A percentile compares a stretch with the other conserved stretches of the same genome.
phyloP scores from a whole-genome alignment of 2,329 filamentous ascomycete genomes.

The Metarhizium robertsii region DNA sequence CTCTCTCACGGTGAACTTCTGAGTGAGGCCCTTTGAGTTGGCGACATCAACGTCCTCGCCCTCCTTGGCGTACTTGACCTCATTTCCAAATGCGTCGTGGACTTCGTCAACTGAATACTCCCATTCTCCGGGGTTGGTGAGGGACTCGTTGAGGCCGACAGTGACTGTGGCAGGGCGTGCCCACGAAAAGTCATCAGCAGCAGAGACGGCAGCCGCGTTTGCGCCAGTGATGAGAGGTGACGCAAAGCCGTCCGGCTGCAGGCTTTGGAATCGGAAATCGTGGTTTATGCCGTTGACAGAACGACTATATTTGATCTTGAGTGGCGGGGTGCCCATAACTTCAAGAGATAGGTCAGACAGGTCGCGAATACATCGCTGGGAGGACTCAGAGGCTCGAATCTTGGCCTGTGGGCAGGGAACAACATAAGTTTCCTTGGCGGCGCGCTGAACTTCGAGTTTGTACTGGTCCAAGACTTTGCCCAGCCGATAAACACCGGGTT shows the following conservation, averaged over 20 bases:
- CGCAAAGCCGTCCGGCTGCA: constrained; percentile 78
- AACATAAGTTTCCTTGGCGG: constrained; percentile 69
- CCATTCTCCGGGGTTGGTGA: constrained; percentile 73
- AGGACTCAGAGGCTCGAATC: constrained; percentile 53
- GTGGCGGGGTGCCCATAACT: constrained; percentile 78
- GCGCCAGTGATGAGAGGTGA: constrained; percentile 65
- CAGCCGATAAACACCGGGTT: constrained; percentile 79
- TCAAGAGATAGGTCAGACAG: constrained; percentile 77
- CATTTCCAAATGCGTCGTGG: constrained; percentile 81
- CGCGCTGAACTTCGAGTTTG: constrained; percentile 80
- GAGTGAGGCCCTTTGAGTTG: constrained; percentile 55
- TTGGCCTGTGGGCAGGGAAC: constrained; percentile 75
- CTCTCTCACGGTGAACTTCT: constrained; percentile 78
- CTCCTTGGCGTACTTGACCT: constrained; percentile 60
- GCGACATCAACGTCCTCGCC: constrained; percentile 61
- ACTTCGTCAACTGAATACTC: constrained; percentile 88
- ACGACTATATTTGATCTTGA: constrained; percentile 88
- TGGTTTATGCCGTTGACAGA: constrained; percentile 75
- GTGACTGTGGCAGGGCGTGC: constrained; percentile 64
- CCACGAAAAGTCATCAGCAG: constrained; percentile 68
- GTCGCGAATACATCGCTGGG: constrained; percentile 74
- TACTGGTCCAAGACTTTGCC: constrained; percentile 84
- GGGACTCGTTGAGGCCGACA: constrained; percentile 83
- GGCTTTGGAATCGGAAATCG: constrained; percentile 83
- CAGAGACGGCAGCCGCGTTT: constrained; percentile 49